These are phyloP conservation scores for Podospora didyma DNA, from an alignment of 495 filamentous ascomycete species.

Conservation along the genomic window DNA sequence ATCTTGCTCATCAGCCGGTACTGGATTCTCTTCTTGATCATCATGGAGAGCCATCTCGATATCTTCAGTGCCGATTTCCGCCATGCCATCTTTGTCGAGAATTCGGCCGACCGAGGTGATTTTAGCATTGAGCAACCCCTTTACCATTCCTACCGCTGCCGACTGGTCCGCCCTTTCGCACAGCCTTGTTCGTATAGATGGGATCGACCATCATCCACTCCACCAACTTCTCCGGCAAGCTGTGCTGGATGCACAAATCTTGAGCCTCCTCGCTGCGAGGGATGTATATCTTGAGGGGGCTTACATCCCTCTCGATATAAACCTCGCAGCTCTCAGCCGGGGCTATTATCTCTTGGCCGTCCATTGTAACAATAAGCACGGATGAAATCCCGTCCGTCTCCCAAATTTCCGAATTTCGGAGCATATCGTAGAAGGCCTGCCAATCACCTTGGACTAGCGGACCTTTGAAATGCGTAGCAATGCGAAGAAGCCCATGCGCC, in stretches of 20 bases:
- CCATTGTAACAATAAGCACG: conserved; percentile 18
- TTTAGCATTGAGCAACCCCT: conserved; percentile 1
- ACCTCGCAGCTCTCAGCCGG: conserved; percentile 21
- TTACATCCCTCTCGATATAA: conserved; percentile 26
- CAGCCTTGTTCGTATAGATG: neutral
- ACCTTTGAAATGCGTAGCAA: conserved; percentile 31
- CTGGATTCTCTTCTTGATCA: neutral
- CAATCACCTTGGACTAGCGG: conserved; percentile 18
- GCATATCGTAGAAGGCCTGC: conserved; percentile 26
- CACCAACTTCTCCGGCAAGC: conserved; percentile 29
- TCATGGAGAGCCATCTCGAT: neutral
- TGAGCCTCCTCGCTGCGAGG: conserved; percentile 27
- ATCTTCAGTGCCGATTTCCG: neutral
- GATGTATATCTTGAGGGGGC: conserved; percentile 31
- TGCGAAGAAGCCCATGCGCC: conserved; percentile 32
- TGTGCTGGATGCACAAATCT: conserved; percentile 28
- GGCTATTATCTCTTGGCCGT: conserved; percentile 20
- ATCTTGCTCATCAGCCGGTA: no score
- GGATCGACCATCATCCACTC: conserved; percentile 32
- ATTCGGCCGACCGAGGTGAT: neutral
- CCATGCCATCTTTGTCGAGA: neutral
- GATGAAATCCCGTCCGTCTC: conserved; percentile 33
- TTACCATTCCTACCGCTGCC: conserved; percentile 4
- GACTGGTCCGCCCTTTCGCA: neutral
- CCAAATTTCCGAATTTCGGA: conserved; percentile 20